Conservation (phyloP, 139 green algal species). For the Tetraselmis striata region DNA sequence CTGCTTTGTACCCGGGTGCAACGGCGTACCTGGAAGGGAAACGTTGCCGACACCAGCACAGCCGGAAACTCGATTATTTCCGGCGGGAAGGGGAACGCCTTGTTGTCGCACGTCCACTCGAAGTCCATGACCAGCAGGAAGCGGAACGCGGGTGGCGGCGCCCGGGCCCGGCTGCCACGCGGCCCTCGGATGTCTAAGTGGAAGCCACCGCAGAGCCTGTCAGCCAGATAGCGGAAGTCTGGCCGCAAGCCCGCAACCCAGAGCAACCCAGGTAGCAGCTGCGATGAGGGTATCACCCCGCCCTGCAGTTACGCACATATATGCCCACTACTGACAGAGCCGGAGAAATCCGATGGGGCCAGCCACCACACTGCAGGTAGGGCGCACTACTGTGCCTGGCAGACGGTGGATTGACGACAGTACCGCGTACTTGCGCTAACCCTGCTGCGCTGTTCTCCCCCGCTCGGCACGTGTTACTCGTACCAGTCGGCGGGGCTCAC, state of each 20-base stretch:
- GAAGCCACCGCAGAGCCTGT: neutral
- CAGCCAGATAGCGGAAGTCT: neutral
- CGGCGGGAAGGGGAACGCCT: neutral
- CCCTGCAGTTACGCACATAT: no score
- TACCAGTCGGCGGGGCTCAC: no score
- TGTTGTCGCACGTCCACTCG: slow-evolving; percentile 5
- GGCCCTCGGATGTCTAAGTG: neutral
- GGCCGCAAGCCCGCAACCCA: neutral
- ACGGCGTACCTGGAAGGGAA: neutral
- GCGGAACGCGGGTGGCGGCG: neutral
- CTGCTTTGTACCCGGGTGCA: no score
- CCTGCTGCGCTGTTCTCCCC: neutral
- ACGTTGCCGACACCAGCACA: neutral
- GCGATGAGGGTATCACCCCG: no score
- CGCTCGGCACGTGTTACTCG: no score
- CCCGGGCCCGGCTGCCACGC: neutral
- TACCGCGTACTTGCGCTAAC: neutral
- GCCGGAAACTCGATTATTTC: slow-evolving; percentile 12
- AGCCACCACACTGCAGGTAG: no score
- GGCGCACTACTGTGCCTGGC: no score
- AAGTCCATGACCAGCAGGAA: slow-evolving; percentile 1
- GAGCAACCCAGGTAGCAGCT: no score
- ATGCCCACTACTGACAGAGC: no score
- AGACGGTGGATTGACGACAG: neutral
- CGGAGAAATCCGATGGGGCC: no score